Evolutionary conservation across 2,329 filamentous ascomycete species (phyloP), one percentile per base, ranked within the genome.

Genomic region (Phyllosticta paracitricarpa): DNA sequence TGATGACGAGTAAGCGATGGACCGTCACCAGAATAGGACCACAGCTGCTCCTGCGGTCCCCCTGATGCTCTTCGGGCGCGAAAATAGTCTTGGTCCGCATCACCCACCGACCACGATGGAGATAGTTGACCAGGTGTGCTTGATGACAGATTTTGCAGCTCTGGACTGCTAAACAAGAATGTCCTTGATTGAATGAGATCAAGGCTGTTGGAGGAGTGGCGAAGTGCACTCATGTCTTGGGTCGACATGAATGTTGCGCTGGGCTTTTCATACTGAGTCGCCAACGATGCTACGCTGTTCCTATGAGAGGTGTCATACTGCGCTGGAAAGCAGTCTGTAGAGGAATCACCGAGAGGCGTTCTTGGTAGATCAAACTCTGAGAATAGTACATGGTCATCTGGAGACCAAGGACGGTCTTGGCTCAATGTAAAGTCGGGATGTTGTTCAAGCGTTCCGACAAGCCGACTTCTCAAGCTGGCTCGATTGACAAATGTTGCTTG

Each of bases 1-100:
- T 14, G 10, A 40, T 17, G 8, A 40, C 33, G 33, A 12, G 19
- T 26, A 70, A 62, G 26, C 63, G 56, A 65, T 63, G 51, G 40
- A 12, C 33, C 33, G 10, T 40, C 33, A 5, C 33, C 33, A 40
- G 33, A 61, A 62, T 35, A 40, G 33, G 33, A 40, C 33, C 33
- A 40, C 4, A 40, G 14, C 33, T 40, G 33, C 33, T 40, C 33
- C 14, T 40, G 33, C 14, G 33, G 12, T 12, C 7, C 9, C 8
- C 4, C 14, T 40, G 33, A 40, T 10, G 33, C 33, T 40, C 33
- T 40, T 40, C 33, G 33, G 14, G 14, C 9, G 33, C 33, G 33
- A 40, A 40, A 40, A 10, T 40, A 40, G 10, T 40, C 33, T 2
- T 40, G 33, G 4, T 40, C 33, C 2, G 14, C 12, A 2, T 40